Percentiles rank a stretch among this genome's conserved stretches.
phyloP scores from a whole-genome alignment of 2,329 filamentous ascomycete genomes.

The Thelonectria olida region DNA sequence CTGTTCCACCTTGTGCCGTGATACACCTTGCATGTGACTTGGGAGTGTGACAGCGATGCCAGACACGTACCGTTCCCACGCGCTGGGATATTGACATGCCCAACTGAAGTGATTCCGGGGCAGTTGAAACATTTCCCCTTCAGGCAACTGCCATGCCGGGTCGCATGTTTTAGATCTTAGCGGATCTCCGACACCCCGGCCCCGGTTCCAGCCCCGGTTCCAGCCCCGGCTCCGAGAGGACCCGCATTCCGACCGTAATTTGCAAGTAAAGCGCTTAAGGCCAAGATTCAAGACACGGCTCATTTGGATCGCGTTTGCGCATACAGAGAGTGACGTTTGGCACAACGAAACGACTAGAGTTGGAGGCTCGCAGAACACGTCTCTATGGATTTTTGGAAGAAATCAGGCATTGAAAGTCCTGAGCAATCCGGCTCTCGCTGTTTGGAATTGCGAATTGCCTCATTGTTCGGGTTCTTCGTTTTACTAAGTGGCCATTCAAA shows the following conservation, averaged over 20 bases:
- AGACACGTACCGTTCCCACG: neutral
- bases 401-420: too few relatives aligned
- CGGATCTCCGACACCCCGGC: constrained; percentile 16
- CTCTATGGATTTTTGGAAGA: too few relatives aligned
- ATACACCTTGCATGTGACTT: neutral
- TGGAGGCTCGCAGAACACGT: too few relatives aligned
- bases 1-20: neutral
- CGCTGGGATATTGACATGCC: neutral
- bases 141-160: neutral
- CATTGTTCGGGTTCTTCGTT: too few relatives aligned
- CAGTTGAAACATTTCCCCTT: constrained; percentile 16
- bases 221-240: neutral
- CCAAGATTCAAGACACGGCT: too few relatives aligned
- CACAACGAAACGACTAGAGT: too few relatives aligned
- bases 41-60: neutral
- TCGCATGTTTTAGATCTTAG: constrained; percentile 17
- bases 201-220: neutral
- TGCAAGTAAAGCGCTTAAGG: too few relatives aligned
- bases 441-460: too few relatives aligned
- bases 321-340: too few relatives aligned
- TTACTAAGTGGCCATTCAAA: too few relatives aligned
- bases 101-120: neutral
- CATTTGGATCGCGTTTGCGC: too few relatives aligned
- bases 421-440: too few relatives aligned
- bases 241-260: neutral